Conservation (phyloP, 2,329 filamentous ascomycete genomes). For the Amesomyces nigricolor region DNA sequence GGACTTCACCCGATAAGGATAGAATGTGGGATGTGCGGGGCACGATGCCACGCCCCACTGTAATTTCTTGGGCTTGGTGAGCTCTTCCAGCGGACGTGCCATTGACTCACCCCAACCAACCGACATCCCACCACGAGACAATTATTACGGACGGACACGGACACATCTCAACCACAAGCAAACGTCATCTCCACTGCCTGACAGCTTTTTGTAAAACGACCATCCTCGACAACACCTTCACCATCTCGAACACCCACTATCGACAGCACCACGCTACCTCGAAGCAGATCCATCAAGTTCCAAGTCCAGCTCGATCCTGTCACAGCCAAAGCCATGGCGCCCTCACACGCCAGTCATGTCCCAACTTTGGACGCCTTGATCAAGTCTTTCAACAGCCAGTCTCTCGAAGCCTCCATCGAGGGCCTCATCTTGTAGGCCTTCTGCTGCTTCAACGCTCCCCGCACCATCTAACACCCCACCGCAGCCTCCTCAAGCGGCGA, state of each 20-base stretch:
- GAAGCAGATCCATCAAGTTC: not conserved
- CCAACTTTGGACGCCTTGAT: conserved; percentile 74
- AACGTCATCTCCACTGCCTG: not conserved
- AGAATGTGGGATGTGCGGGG: conserved; percentile 14
- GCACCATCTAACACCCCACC: conserved; percentile 3
- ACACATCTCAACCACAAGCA: not conserved
- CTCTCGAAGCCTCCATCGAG: conserved; percentile 78
- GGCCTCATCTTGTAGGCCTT: conserved; percentile 65
- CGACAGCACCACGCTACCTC: not conserved
- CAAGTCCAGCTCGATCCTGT: not conserved
- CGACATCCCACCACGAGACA: not conserved
- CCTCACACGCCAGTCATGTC: conserved; percentile 52
- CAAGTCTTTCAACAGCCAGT: conserved; percentile 67
- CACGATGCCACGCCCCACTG: conserved; percentile 17
- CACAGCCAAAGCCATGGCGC: conserved; percentile 44
- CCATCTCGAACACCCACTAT: not conserved
- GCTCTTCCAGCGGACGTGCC: conserved; percentile 5
- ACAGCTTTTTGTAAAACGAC: too few species aligned
- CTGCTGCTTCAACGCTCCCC: not conserved
- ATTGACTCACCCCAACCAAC: conserved; percentile 16
- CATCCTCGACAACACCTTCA: not conserved
- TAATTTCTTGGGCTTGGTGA: conserved; percentile 14
- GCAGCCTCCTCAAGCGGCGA: conserved; percentile 77
- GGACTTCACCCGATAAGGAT: conserved; percentile 5
- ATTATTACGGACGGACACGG: not conserved